phyloP scores from a whole-genome alignment of 371 early-diverging fungal species.

The Dichotomocladium elegans region DNA sequence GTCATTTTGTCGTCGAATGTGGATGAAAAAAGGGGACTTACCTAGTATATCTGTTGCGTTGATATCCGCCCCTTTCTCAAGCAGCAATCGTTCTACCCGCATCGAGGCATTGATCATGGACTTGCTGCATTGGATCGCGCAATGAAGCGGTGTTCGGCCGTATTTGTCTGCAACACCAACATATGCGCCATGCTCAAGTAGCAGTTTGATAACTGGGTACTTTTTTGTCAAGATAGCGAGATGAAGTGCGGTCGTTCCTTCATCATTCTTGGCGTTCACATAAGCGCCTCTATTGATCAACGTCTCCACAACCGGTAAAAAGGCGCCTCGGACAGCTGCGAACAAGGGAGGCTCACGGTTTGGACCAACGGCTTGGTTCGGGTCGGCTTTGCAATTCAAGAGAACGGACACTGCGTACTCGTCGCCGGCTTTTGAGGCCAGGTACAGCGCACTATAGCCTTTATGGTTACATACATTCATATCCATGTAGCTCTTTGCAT shows the following conservation, averaged over 20 bases:
- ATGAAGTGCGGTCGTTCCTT: conserved; percentile 31
- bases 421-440: conserved; percentile 27
- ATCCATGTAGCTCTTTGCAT: not conserved
- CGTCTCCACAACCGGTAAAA: conserved; percentile 1
- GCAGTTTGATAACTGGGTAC: conserved; percentile 28
- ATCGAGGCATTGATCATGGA: conserved; percentile 49
- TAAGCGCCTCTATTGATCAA: conserved; percentile 16
- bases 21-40: conserved; percentile 8
- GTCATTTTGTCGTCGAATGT: not conserved
- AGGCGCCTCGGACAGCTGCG: not conserved
- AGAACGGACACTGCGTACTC: conserved; percentile 18
- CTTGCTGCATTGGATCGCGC: conserved; percentile 47
- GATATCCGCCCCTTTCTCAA: conserved; percentile 40
- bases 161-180: conserved; percentile 18
- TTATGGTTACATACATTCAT: conserved; percentile 20
- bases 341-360: not conserved
- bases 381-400: conserved; percentile 27
- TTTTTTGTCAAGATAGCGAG: conserved; percentile 39
- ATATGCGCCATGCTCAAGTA: conserved; percentile 40
- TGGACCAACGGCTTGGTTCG: conserved; percentile 5
- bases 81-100: conserved; percentile 45
- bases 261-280: conserved; percentile 11
- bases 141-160: conserved; percentile 49
- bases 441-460: conserved; percentile 20
- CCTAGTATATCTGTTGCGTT: conserved; percentile 43